Conservation (phyloP, 768 basidiomycete species). For the Paxillus ammoniavirescens region DNA sequence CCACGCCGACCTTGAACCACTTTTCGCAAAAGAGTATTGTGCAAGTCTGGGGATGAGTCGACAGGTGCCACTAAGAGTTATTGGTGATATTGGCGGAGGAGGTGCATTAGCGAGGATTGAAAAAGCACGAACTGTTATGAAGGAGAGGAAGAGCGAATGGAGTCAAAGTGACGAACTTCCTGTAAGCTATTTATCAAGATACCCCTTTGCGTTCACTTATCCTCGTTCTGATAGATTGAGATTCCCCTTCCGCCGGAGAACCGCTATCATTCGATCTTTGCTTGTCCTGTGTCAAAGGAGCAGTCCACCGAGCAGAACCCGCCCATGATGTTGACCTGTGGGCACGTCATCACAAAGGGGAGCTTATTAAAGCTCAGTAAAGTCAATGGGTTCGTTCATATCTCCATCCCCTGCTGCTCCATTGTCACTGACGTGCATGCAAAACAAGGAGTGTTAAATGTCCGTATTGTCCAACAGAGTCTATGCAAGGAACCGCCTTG, state of each 20-base stretch:
- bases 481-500: conserved; percentile 51
- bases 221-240: conserved; percentile 66
- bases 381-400: conserved; percentile 66
- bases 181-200: conserved; percentile 38
- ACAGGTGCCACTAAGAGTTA: conserved; percentile 83
- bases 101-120: conserved; percentile 91
- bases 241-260: conserved; percentile 84
- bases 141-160: conserved; percentile 92
- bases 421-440: neutral
- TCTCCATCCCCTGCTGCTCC: neutral
- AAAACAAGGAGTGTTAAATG: conserved; percentile 83
- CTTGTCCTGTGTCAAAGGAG: conserved; percentile 97
- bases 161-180: conserved; percentile 86
- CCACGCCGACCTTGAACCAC: conserved; percentile 74
- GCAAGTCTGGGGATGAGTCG: conserved; percentile 84
- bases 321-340: conserved; percentile 97
- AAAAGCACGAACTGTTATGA: conserved; percentile 92
- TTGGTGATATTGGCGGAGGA: conserved; percentile 90
- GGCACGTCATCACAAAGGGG: conserved; percentile 93
- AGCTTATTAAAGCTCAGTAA: conserved; percentile 89
- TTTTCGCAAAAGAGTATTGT: conserved; percentile 90
- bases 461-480: conserved; percentile 92
- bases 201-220: neutral
- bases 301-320: conserved; percentile 92
- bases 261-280: conserved; percentile 95